These are phyloP conservation scores for Kwoniella heveanensis DNA, from an alignment of 768 basidiomycete genomes.

Conservation along the genomic window DNA sequence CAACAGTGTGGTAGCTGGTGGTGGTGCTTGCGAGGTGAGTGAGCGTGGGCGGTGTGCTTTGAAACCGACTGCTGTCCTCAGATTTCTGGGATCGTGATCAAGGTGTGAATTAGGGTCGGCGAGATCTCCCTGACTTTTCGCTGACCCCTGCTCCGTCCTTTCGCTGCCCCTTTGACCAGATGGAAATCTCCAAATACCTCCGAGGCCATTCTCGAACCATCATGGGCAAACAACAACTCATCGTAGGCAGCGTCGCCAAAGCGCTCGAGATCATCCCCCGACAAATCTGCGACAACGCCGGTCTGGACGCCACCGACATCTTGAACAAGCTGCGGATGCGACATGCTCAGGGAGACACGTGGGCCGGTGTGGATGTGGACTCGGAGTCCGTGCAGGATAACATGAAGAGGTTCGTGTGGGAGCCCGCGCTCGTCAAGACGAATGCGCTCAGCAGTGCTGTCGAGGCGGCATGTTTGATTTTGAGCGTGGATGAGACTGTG, in stretches of 20 bases:
- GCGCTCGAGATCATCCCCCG: constrained; percentile 96
- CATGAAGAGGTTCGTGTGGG: constrained; percentile 98
- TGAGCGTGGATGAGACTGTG: constrained; percentile 97
- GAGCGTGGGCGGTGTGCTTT: too few species aligned
- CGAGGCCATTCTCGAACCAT: constrained; percentile 88
- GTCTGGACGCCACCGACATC: constrained; percentile 94
- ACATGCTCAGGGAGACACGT: constrained; percentile 82
- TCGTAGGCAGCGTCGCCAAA: constrained; percentile 93
- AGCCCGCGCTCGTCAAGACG: constrained; percentile 89
- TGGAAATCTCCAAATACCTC: constrained; percentile 95
- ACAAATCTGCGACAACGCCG: constrained; percentile 98
- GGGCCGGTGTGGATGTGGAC: constrained; percentile 95
- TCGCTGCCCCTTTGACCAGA: constrained; percentile 65
- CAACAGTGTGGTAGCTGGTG: constrained; percentile 94
- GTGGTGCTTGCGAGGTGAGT: constrained; percentile 89
- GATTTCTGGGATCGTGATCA: too few species aligned
- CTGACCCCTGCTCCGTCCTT: too few species aligned
- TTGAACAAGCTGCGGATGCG: constrained; percentile 97
- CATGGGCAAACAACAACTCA: constrained; percentile 90
- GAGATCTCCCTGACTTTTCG: too few species aligned
- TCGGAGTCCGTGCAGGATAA: constrained; percentile 85
- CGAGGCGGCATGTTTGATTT: constrained; percentile 92
- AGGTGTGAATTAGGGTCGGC: too few species aligned
- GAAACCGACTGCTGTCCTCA: too few species aligned
- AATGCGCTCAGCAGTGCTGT: constrained; percentile 94